A percentile compares a stretch with the other conserved stretches of the same genome.
phyloP scores from a whole-genome alignment of 176 grass and related monocot species.

The Oryza punctata region DNA sequence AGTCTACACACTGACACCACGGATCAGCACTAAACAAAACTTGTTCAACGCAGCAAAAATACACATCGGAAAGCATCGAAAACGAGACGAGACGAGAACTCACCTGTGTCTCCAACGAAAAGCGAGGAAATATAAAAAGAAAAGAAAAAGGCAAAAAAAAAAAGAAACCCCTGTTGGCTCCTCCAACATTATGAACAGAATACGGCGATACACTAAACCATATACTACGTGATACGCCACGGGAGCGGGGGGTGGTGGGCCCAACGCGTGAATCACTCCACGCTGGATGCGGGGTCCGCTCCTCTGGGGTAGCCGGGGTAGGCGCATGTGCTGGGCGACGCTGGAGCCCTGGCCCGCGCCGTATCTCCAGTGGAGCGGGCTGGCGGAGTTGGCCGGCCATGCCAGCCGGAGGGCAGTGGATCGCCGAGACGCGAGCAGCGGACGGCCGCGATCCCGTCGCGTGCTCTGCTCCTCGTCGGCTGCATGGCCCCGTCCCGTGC shows the following conservation, averaged over 20 bases:
- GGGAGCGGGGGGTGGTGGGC: background rate
- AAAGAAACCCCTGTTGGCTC: background rate
- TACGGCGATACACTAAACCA: background rate
- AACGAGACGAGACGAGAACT: background rate
- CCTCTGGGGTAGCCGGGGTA: background rate
- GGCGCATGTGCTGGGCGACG: slow-evolving; percentile 35
- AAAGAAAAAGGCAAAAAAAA: background rate
- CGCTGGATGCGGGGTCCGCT: slow-evolving; percentile 36
- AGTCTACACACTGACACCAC: background rate
- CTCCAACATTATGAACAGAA: background rate
- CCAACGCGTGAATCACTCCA: slow-evolving; percentile 48
- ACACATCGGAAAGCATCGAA: background rate
- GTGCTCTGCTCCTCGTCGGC: background rate
- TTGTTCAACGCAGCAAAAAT: slow-evolving; percentile 1
- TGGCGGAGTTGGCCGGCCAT: background rate
- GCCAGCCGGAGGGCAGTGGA: background rate
- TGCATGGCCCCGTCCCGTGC: background rate
- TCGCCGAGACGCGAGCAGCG: background rate
- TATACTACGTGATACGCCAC: background rate
- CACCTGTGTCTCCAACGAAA: background rate
- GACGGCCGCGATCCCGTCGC: slow-evolving; percentile 35
- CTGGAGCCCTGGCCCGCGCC: slow-evolving; percentile 38
- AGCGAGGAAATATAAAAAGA: background rate
- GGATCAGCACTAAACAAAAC: slow-evolving; percentile 21
- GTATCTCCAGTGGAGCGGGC: slow-evolving; percentile 40